A percentile compares a stretch with the other conserved stretches of the same genome.
These are phyloP conservation scores for Tuber brumale DNA, from an alignment of 495 filamentous ascomycete genomes.

Conservation along the genomic window DNA sequence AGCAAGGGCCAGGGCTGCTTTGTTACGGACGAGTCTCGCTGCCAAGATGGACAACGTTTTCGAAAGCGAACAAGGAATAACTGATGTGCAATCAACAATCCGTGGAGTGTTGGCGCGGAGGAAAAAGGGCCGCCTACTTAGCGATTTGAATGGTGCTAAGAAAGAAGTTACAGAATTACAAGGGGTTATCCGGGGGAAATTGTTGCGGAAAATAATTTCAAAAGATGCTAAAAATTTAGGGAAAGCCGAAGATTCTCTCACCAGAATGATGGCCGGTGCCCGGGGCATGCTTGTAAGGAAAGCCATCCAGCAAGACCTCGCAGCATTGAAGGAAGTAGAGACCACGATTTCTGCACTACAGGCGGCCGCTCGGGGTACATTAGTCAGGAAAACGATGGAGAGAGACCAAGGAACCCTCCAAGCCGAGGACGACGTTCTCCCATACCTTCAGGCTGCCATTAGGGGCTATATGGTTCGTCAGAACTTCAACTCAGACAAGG, in stretches of 20 bases:
- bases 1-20: slow-evolving; percentile 58
- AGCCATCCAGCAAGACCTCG: slow-evolving; percentile 38
- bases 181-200: slow-evolving; percentile 37
- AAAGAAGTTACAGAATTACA: slow-evolving; percentile 29
- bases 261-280: slow-evolving; percentile 39
- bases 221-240: slow-evolving; percentile 43
- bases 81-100: slow-evolving; percentile 32
- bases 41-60: slow-evolving; percentile 51
- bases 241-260: slow-evolving; percentile 41
- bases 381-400: slow-evolving; percentile 46
- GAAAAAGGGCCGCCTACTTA: slow-evolving; percentile 20
- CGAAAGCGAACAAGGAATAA: slow-evolving; percentile 29
- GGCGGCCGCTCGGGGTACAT: slow-evolving; percentile 50
- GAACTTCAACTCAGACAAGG: slow-evolving; percentile 39
- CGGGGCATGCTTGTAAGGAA: slow-evolving; percentile 47
- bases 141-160: slow-evolving; percentile 23
- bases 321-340: slow-evolving; percentile 25
- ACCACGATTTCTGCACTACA: slow-evolving; percentile 44
- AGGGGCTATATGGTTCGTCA: slow-evolving; percentile 52
- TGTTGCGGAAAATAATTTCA: slow-evolving; percentile 43
- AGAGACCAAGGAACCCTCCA: slow-evolving; percentile 42
- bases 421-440: slow-evolving; percentile 29
- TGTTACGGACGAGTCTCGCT: slow-evolving; percentile 49
- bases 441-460: slow-evolving; percentile 49
- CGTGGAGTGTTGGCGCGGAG: slow-evolving; percentile 43